Conservation (phyloP, 192 early-diverging fungal genomes). For the Allomyces macrogynus region DNA sequence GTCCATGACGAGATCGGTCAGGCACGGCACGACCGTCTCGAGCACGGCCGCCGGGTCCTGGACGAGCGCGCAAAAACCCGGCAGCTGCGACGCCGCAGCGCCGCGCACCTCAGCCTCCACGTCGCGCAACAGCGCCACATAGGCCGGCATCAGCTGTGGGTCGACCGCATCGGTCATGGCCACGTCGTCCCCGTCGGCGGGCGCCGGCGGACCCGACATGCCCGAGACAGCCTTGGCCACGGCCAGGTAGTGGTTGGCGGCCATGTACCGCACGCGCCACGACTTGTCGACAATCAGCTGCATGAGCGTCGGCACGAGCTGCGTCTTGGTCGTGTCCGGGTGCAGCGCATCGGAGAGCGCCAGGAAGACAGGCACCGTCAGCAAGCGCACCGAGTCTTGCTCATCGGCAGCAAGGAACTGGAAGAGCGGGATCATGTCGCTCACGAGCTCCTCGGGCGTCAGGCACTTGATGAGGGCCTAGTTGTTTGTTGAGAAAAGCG, state of each 20-base stretch:
- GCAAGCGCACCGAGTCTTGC: conserved; percentile 91
- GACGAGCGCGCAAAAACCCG: conserved; percentile 57
- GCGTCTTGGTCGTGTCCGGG: conserved; percentile 51
- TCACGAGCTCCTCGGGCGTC: conserved; percentile 38
- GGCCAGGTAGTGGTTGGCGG: conserved; percentile 92
- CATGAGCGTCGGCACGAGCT: conserved; percentile 50
- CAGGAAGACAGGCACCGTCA: conserved; percentile 80
- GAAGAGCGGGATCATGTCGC: conserved; percentile 73
- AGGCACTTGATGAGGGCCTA: too few relatives aligned
- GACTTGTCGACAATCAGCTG: conserved; percentile 74
- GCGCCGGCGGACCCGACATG: conserved; percentile 16
- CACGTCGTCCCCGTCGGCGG: not conserved
- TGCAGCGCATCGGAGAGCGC: conserved; percentile 64
- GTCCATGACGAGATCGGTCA: conserved; percentile 88
- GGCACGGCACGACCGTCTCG: conserved; percentile 62
- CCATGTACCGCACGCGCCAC: conserved; percentile 98
- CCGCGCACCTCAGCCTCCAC: conserved; percentile 94
- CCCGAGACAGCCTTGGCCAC: conserved; percentile 21
- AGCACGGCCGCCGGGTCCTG: conserved; percentile 56
- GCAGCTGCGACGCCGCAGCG: conserved; percentile 78
- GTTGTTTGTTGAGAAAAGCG: too few relatives aligned
- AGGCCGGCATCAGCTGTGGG: conserved; percentile 70
- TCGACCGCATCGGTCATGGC: conserved; percentile 41
- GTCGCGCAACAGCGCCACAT: conserved; percentile 78
- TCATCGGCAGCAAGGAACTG: conserved; percentile 56